A percentile compares a stretch with the other conserved stretches of the same genome.
phyloP scores from a whole-genome alignment of 2,329 filamentous ascomycete species.

The Verruconis gallopava region DNA sequence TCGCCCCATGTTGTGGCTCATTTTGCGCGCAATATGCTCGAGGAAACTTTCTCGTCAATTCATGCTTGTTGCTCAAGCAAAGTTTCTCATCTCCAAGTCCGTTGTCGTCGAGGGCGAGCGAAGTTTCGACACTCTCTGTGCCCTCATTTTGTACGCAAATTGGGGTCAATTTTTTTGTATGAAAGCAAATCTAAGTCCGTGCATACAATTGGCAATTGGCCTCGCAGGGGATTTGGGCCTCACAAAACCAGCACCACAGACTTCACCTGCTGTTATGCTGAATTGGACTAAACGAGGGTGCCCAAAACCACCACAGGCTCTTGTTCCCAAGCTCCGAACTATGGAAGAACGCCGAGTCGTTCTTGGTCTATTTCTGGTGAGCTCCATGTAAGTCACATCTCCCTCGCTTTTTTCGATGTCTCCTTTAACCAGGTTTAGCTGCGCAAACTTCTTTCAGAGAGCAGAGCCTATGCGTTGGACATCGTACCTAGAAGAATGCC shows the following conservation, averaged over 20 bases:
- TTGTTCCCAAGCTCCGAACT: conserved; percentile 21
- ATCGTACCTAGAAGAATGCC: conserved; percentile 44
- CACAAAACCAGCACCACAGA: conserved; percentile 1
- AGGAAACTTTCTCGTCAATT: conserved; percentile 13
- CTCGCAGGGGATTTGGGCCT: conserved; percentile 7
- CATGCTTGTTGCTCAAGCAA: conserved; percentile 13
- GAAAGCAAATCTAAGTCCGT: conserved; percentile 8
- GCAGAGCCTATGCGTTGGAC: conserved; percentile 45
- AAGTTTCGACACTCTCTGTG: conserved; percentile 16
- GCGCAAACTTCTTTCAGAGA: conserved; percentile 31
- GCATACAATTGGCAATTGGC: conserved; percentile 15
- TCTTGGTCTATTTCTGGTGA: conserved; percentile 35
- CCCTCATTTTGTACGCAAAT: conserved; percentile 15
- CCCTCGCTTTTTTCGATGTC: conserved; percentile 9
- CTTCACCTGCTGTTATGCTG: conserved; percentile 3
- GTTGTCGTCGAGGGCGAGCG: conserved; percentile 17
- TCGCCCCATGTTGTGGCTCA: conserved; percentile 13
- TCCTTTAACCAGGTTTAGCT: conserved; percentile 16
- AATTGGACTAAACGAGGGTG: conserved; percentile 6
- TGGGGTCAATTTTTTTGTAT: conserved; percentile 12
- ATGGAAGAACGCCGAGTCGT: conserved; percentile 39
- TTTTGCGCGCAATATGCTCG: conserved; percentile 15
- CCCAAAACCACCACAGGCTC: conserved; percentile 10
- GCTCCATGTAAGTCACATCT: conserved; percentile 22
- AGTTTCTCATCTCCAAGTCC: conserved; percentile 13